These are phyloP conservation scores for Paramecium caudatum DNA, from an alignment of 73 alveolate species.

Conservation along the genomic window DNA sequence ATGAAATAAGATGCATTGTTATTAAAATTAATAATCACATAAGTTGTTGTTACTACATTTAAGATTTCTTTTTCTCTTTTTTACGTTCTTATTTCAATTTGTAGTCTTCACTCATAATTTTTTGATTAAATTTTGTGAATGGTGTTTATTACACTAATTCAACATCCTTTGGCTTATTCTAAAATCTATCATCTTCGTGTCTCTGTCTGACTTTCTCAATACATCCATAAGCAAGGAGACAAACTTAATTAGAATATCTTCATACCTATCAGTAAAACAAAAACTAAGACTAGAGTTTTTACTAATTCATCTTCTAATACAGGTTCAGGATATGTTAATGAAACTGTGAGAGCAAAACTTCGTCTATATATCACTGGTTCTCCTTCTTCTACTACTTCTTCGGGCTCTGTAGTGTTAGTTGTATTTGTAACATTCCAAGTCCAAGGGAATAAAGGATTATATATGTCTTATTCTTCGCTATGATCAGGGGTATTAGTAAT, in stretches of 20 bases:
- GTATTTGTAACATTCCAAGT: too few species aligned
- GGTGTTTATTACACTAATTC: slow-evolving; percentile 8
- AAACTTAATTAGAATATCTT: background rate
- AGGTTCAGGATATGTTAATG: slow-evolving; percentile 27
- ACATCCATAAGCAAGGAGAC: slow-evolving; percentile 19
- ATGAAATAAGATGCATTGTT: slow-evolving; percentile 2
- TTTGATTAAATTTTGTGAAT: background rate
- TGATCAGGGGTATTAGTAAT: too few species aligned
- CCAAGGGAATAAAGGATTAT: too few species aligned
- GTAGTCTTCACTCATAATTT: slow-evolving; percentile 23
- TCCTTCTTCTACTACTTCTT: slow-evolving; percentile 2
- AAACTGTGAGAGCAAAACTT: background rate
- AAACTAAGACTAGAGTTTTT: slow-evolving; percentile 11
- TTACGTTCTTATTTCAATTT: background rate
- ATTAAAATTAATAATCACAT: slow-evolving; percentile 7
- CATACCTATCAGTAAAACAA: background rate
- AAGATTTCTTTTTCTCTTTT: slow-evolving; percentile 2
- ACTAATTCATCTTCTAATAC: slow-evolving; percentile 21
- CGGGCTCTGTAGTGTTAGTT: too few species aligned
- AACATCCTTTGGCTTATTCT: background rate
- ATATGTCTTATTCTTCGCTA: too few species aligned
- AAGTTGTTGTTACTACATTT: background rate
- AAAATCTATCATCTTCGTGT: background rate
- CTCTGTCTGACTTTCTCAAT: background rate
- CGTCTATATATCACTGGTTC: background rate